A percentile compares a stretch with the other conserved stretches of the same genome.
Conservation (phyloP, 257 asterid species). For the Anisodus tanguticus region DNA sequence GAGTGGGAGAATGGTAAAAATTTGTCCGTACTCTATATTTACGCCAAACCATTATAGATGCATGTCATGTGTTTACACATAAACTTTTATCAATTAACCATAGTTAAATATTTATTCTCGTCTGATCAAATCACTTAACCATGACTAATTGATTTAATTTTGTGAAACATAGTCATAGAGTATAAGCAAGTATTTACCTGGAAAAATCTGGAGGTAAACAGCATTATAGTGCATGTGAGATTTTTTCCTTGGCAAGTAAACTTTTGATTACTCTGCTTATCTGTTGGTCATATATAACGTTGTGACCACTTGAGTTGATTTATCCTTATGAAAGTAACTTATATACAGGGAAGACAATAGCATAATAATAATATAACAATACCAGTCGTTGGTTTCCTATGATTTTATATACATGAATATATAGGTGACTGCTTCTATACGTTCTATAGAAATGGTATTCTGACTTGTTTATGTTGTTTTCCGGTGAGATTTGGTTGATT, state of each 20-base stretch:
- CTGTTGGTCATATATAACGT: conserved; percentile 24
- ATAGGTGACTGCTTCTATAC: neutral
- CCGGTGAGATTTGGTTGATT: neutral
- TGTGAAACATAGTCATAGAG: neutral
- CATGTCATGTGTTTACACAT: neutral
- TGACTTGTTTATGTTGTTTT: neutral
- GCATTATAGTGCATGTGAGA: neutral
- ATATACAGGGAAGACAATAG: too few species aligned
- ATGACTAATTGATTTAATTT: neutral
- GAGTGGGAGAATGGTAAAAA: neutral
- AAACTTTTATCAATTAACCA: neutral
- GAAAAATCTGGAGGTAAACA: neutral
- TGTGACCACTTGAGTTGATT: neutral
- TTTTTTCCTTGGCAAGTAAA: neutral
- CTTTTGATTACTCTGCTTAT: conserved; percentile 31
- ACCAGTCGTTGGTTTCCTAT: too few species aligned
- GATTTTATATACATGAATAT: too few species aligned
- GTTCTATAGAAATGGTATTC: neutral
- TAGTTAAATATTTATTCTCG: neutral
- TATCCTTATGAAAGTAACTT: neutral
- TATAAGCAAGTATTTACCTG: neutral
- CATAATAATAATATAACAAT: neutral
- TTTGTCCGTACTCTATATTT: neutral
- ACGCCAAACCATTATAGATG: neutral
- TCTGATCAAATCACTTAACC: neutral